phyloP scores from a whole-genome alignment of 2,329 filamentous ascomycete species.

The Epichloe coenophiala region DNA sequence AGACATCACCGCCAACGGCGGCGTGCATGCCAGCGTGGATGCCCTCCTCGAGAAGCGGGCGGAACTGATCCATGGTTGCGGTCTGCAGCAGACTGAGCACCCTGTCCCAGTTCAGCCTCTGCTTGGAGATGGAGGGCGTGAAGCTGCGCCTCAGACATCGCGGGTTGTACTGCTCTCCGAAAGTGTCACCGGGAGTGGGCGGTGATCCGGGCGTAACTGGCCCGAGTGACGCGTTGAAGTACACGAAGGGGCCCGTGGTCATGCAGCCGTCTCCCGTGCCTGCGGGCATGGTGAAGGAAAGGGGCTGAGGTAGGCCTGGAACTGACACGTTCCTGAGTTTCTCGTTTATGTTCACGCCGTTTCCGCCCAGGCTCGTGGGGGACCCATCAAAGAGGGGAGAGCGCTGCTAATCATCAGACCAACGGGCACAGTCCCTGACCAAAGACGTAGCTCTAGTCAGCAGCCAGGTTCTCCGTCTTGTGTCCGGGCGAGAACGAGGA shows the following conservation, averaged over 20 bases:
- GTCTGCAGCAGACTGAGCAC: background rate
- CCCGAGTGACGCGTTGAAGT: slow-evolving; percentile 1
- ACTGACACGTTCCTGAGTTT: background rate
- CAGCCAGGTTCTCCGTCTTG: no score
- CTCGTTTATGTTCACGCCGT: background rate
- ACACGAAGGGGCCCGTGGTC: background rate
- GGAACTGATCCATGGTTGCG: slow-evolving; percentile 1
- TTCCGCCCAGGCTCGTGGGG: background rate
- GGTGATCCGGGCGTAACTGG: background rate
- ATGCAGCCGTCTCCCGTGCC: slow-evolving; percentile 5
- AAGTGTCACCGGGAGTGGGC: background rate
- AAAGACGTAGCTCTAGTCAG: no score
- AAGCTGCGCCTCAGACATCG: slow-evolving; percentile 6
- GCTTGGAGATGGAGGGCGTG: background rate
- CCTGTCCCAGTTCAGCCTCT: background rate
- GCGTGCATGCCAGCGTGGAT: background rate
- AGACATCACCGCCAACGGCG: slow-evolving; percentile 1
- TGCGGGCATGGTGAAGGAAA: background rate
- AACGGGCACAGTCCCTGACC: slow-evolving; percentile 2
- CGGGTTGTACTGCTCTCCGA: slow-evolving; percentile 3
- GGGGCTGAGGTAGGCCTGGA: background rate
- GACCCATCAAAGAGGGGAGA: slow-evolving; percentile 6
- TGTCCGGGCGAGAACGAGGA: no score
- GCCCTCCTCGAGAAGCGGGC: background rate
- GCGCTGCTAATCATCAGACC: background rate